Percentiles rank a stretch among this genome's conserved stretches.
These are phyloP conservation scores for Ulvella scutata DNA, from an alignment of 139 green algal species.

Conservation along the genomic window DNA sequence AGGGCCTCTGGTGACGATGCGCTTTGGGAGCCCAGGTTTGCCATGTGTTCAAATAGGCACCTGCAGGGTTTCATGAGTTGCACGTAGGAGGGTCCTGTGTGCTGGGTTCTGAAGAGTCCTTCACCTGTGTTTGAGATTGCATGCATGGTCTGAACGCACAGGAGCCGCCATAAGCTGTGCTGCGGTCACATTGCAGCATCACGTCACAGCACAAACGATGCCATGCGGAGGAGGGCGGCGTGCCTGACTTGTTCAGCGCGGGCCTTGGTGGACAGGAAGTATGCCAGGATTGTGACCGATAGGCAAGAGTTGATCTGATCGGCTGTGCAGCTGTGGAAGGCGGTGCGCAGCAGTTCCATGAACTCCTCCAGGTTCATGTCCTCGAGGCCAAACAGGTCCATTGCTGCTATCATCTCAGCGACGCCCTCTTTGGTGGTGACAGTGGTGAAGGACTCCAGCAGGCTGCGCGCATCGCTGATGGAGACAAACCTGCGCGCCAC, in stretches of 20 bases:
- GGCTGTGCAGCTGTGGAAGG: neutral
- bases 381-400: neutral
- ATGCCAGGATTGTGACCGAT: neutral
- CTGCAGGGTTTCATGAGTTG: neutral
- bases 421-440: neutral
- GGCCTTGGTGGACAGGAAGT: neutral
- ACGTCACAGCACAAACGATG: neutral
- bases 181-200: neutral
- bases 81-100: neutral
- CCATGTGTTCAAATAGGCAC: neutral
- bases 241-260: neutral
- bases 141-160: neutral
- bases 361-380: neutral
- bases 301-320: neutral
- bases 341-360: neutral
- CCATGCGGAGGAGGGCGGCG: neutral
- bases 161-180: neutral
- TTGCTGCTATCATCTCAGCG: neutral
- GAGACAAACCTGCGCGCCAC: neutral
- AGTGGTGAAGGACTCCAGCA: neutral
- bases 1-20: neutral
- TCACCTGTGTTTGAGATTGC: neutral
- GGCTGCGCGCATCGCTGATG: neutral
- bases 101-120: neutral
- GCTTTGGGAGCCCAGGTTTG: neutral